Base-by-base conservation (phyloP, 768 basidiomycete species). In the Boletus tylopilopsis region DNA sequence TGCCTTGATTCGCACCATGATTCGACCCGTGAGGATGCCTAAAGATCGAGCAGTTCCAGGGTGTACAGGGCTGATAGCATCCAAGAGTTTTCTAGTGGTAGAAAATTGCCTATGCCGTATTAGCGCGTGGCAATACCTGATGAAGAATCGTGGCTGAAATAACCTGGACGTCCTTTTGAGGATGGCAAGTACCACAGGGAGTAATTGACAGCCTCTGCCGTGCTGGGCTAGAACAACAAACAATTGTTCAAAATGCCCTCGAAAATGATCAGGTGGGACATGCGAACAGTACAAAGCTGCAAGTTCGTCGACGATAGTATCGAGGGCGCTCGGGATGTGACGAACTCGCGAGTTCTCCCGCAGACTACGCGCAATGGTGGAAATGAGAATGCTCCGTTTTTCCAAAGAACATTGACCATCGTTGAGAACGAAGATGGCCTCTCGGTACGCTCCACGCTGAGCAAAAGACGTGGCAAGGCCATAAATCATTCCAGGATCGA, bases 191-290 rank as follows among this genome's bases (percentile, higher is more conserved):
- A 82, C 63, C 22, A 81, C 55, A 35, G 64, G 52, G 2, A 77
- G 55, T 9, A 75, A 69, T 19, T 64, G 58, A 0, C 58, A 53
- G 9, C 74, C 64, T 37, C 74, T 68, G 11, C 64, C 68, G 4
- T 72, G 69, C 47, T 16, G 75, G 61, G 66, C 77, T 57, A 47
- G 74, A 61, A 24, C 59, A 59, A 48, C 42, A 42, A 81, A 63
- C 23, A 78, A 69, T 43, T 72, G 76, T 11, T 77, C 73, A 29
- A 83, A 59, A n/a, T 61, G 53, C 27, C 63, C 58, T 42, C 73
- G 75, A 55, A 75, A 73, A 46, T 76, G 76, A 51, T 62, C 54
- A 0, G 69, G 61, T 0, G 76, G 76, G 16, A 56, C 54, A 4
- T 57, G 63, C 4, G 58, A 59, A 9, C 52, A 37, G 49, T 77